Percentiles rank a stretch among this genome's conserved stretches.
Conservation (phyloP, 495 filamentous ascomycete species). For the Pseudevernia furfuracea region DNA sequence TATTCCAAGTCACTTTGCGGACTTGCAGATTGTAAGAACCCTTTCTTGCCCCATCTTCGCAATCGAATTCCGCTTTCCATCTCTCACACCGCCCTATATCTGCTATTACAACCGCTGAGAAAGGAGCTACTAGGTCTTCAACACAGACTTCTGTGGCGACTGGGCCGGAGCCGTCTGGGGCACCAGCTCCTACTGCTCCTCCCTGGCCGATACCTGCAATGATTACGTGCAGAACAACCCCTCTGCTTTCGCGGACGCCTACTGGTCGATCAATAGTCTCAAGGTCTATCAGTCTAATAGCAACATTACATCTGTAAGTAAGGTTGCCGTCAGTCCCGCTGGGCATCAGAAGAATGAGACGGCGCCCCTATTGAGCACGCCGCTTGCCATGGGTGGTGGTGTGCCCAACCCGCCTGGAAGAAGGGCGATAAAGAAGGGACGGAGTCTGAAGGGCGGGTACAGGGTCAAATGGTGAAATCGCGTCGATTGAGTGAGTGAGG, state of each 20-base stretch:
- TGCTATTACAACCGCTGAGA: not conserved
- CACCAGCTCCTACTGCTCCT: constrained; percentile 26
- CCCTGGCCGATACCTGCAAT: constrained; percentile 45
- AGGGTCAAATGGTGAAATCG: not conserved
- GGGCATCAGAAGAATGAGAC: not conserved
- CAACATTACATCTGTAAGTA: not conserved
- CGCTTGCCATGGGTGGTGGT: not conserved
- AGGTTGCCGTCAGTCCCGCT: not conserved
- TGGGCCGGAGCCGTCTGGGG: constrained; percentile 62
- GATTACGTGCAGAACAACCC: constrained; percentile 58
- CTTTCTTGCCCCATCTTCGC: constrained; percentile 43
- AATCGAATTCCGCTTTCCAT: constrained; percentile 56
- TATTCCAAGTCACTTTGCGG: not conserved
- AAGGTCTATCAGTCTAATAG: constrained; percentile 43
- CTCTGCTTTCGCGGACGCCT: constrained; percentile 50
- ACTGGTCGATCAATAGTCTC: constrained; percentile 60
- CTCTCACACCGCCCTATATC: constrained; percentile 47
- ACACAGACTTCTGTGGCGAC: constrained; percentile 82
- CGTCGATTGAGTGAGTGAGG: not conserved
- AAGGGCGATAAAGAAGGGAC: not conserved
- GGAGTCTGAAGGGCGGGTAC: not conserved
- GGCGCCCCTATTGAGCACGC: not conserved
- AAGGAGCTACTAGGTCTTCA: constrained; percentile 44
- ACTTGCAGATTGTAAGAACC: not conserved
- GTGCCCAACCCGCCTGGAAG: not conserved